phyloP scores from a whole-genome alignment of 140 eudicot species.

The Cichorium intybus region DNA sequence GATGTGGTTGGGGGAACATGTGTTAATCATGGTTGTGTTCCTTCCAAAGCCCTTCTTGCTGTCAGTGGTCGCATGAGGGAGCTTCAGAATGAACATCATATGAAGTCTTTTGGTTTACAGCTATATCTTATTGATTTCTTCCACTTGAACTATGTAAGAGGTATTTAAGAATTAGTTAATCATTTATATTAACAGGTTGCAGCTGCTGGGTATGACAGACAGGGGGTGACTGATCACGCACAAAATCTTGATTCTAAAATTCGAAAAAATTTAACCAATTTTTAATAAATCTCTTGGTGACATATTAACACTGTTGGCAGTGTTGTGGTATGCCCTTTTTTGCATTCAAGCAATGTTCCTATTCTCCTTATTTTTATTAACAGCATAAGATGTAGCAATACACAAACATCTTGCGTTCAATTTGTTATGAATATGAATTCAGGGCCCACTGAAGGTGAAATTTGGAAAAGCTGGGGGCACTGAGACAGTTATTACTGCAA shows the following conservation, averaged over 20 bases:
- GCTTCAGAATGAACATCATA: constrained; percentile 93
- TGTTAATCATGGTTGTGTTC: constrained; percentile 97
- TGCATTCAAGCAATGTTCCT: neutral
- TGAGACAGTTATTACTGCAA: constrained; percentile 72
- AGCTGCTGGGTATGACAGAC: constrained; percentile 99
- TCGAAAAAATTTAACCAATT: constrained; percentile 75
- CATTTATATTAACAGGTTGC: constrained; percentile 56
- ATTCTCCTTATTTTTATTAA: constrained; percentile 1
- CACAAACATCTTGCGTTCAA: neutral
- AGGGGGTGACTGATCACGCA: constrained; percentile 94
- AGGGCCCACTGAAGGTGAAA: constrained; percentile 96
- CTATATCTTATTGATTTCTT: no score
- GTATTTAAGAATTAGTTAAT: neutral
- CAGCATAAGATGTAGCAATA: neutral
- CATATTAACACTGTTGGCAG: constrained; percentile 83
- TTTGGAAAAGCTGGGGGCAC: constrained; percentile 64
- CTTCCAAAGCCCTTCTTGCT: constrained; percentile 99
- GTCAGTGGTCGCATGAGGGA: constrained; percentile 98
- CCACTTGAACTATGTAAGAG: no score
- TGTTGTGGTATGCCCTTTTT: constrained; percentile 55
- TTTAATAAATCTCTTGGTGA: constrained; percentile 96
- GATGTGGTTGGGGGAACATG: constrained; percentile 99
- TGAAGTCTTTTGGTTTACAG: constrained; percentile 98
- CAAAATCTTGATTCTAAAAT: constrained; percentile 89
- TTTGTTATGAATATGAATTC: constrained; percentile 24